Evolutionary conservation across 352 stramenopile species (phyloP), one percentile per base, ranked within the genome.

Genomic region (Phytophthora cactorum): DNA sequence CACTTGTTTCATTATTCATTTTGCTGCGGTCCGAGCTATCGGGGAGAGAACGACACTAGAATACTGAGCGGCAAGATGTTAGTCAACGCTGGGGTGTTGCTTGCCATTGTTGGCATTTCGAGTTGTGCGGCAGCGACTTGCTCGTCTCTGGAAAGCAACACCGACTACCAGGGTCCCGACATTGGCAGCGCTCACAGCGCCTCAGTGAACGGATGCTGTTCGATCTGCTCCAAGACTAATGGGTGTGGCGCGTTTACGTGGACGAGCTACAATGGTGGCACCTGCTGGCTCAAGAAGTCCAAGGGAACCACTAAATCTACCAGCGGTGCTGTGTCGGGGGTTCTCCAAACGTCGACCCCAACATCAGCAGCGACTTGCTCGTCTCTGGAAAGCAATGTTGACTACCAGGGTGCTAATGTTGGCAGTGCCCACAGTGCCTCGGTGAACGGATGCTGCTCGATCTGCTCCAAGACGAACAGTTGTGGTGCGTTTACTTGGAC

Each of bases 381-480:
- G 46, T 11, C 46, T 17, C 27, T 52, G 46, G 46, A 52, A 34
- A 52, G 32, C 46, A 52, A 52, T 10, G 14, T 52, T 25, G 46
- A 52, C 27, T 52, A 52, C 46, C 28, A 28, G 4, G 46, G 46
- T 11, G 46, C 27, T 52, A 25, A 52, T 11, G 27, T 52, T 22
- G 46, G 46, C 10, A 52, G 15, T 25, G 25, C 27, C n/a, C 28
- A 14, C 12, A 52, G 46, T 12, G 17, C 46, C 29, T 36, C 46
- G 27, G 46, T 27, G 3, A 39, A 38, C 14, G 46, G 46, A 5
- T 52, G 46, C 46, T 52, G 46, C 46, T 52, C 46, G 27, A 52
- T 52, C 46, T 52, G 46, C 8, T 52, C 46, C 27, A 52, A 38
- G n/a, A n/a, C n/a, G n/a, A n/a, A n/a, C n/a, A n/a, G n/a, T n/a